Percentiles rank a stretch among this genome's conserved stretches.
phyloP scores from a whole-genome alignment of 2,329 filamentous ascomycete genomes.

The Monilinia laxa region DNA sequence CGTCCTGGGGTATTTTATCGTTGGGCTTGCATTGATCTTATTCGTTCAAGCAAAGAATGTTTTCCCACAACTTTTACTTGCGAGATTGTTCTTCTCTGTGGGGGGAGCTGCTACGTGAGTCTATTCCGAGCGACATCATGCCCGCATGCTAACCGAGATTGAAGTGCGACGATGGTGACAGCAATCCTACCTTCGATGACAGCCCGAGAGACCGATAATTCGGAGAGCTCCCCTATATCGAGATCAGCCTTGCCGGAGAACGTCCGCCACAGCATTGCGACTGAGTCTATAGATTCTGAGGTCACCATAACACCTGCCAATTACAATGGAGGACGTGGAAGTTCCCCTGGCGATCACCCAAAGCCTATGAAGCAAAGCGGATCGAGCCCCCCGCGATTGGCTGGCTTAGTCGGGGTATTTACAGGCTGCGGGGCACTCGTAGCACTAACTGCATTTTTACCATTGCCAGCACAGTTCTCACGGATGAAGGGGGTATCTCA shows the following conservation, averaged over 20 bases:
- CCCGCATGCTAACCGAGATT: slow-evolving; percentile 23
- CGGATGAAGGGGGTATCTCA: slow-evolving; percentile 70
- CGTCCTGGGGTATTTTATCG: slow-evolving; percentile 77
- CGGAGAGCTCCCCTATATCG: slow-evolving; percentile 27
- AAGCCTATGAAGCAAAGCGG: slow-evolving; percentile 30
- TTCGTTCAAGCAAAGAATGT: slow-evolving; percentile 86
- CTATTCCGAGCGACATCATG: slow-evolving; percentile 17
- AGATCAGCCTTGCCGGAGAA: slow-evolving; percentile 28
- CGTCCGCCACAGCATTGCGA: slow-evolving; percentile 56
- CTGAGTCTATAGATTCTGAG: slow-evolving; percentile 70
- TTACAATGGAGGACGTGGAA: slow-evolving; percentile 39
- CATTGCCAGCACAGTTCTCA: slow-evolving; percentile 77
- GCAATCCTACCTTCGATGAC: slow-evolving; percentile 79
- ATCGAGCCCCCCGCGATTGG: slow-evolving; percentile 61
- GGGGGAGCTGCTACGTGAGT: slow-evolving; percentile 83
- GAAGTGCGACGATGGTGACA: slow-evolving; percentile 88
- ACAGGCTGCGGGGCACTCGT: slow-evolving; percentile 90
- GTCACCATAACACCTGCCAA: slow-evolving; percentile 70
- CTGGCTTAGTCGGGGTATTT: slow-evolving; percentile 87
- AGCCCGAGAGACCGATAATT: slow-evolving; percentile 41
- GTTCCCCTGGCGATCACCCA: slow-evolving; percentile 24
- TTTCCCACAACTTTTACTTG: slow-evolving; percentile 84
- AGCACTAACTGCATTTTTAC: slow-evolving; percentile 78
- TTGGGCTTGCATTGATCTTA: slow-evolving; percentile 72
- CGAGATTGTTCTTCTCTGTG: slow-evolving; percentile 81